Conservation (phyloP, 2,329 filamentous ascomycete genomes). For the Paraconiothyrium brasiliense region DNA sequence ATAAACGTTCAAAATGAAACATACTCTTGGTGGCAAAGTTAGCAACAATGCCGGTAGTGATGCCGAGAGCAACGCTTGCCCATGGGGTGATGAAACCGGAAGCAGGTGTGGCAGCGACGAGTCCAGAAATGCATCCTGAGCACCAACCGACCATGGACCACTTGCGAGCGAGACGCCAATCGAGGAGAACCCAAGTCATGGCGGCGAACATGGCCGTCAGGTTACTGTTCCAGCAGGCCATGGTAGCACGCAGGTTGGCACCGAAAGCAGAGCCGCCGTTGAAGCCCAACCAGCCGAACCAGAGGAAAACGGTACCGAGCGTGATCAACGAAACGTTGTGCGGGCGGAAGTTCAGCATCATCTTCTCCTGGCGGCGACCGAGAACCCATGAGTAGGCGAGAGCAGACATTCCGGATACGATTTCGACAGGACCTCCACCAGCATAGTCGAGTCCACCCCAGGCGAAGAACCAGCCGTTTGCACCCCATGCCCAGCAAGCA, state of each 20-base stretch:
- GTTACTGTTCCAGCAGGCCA: constrained; percentile 99
- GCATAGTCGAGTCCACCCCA: constrained; percentile 97
- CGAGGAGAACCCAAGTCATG: constrained; percentile 93
- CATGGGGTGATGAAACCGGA: constrained; percentile 80
- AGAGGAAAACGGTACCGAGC: constrained; percentile 92
- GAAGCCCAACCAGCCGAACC: constrained; percentile 99
- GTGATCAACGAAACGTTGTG: constrained; percentile 99
- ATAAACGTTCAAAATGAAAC: constrained; percentile 46
- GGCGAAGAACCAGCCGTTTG: constrained; percentile 89
- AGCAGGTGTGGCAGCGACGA: constrained; percentile 87
- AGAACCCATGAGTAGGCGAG: constrained; percentile 96
- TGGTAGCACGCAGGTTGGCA: constrained; percentile 90
- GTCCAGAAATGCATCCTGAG: constrained; percentile 84
- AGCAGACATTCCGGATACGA: constrained; percentile 90
- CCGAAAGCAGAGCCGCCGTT: constrained; percentile 96
- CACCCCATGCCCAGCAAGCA: constrained; percentile 96
- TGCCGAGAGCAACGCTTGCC: constrained; percentile 69
- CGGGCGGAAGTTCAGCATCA: constrained; percentile 99
- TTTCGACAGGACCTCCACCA: constrained; percentile 96
- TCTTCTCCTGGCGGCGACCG: constrained; percentile 95
- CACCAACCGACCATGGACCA: constrained; percentile 96
- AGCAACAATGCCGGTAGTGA: constrained; percentile 72
- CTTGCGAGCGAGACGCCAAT: constrained; percentile 93
- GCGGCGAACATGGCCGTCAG: constrained; percentile 90
- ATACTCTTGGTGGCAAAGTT: constrained; percentile 89